phyloP scores from a whole-genome alignment of 768 basidiomycete species.

The Macrocybe gigantea region DNA sequence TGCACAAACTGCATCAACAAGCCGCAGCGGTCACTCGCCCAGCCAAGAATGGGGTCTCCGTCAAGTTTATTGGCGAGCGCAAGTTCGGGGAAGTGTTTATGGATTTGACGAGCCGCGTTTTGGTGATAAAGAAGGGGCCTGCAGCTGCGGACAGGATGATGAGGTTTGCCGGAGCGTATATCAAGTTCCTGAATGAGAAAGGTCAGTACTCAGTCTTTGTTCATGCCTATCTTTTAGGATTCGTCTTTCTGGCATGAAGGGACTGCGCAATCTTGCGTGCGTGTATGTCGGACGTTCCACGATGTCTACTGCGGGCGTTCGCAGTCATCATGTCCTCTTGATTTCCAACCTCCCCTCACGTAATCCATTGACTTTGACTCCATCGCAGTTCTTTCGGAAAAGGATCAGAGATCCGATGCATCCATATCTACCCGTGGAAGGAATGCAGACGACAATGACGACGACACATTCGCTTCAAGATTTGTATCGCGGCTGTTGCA shows the following conservation, averaged over 20 bases:
- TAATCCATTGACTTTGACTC: neutral
- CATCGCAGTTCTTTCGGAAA: constrained; percentile 22
- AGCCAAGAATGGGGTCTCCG: constrained; percentile 36
- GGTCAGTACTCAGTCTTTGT: constrained; percentile 38
- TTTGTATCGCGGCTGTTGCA: constrained; percentile 64
- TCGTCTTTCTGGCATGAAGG: neutral
- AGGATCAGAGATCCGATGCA: constrained; percentile 20
- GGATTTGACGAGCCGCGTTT: constrained; percentile 63
- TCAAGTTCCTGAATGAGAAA: constrained; percentile 78
- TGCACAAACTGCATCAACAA: constrained; percentile 77
- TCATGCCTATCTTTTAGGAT: neutral
- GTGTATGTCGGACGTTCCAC: no score
- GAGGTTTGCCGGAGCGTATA: constrained; percentile 83
- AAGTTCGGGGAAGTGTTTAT: constrained; percentile 74
- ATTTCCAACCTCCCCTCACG: no score
- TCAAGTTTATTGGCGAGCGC: constrained; percentile 68
- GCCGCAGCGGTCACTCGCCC: constrained; percentile 50
- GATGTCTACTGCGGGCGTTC: no score
- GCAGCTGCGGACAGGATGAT: constrained; percentile 74
- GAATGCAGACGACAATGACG: constrained; percentile 36
- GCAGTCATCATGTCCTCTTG: no score
- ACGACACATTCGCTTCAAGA: constrained; percentile 64
- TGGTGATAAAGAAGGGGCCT: constrained; percentile 85
- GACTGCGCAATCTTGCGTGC: no score
- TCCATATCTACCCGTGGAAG: constrained; percentile 16